A percentile compares a stretch with the other conserved stretches of the same genome.
phyloP scores from a whole-genome alignment of 2,329 filamentous ascomycete genomes.

The Fusarium falciforme region DNA sequence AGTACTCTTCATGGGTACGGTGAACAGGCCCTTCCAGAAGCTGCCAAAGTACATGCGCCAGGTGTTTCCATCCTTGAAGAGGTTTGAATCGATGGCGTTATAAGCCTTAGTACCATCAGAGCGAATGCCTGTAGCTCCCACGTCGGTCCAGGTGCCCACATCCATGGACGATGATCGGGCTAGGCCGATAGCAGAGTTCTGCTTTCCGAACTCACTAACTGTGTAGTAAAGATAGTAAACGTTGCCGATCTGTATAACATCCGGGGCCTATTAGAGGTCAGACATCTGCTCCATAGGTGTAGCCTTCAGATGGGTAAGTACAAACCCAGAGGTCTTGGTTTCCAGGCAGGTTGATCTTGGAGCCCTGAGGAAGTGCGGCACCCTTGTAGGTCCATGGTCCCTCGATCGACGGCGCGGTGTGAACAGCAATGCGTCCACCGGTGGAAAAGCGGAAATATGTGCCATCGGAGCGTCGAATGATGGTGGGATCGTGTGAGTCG shows the following conservation, averaged over 20 bases:
- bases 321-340: constrained; percentile 59
- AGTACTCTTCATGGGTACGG: constrained; percentile 60
- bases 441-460: constrained; percentile 58
- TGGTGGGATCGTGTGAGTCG: constrained; percentile 51
- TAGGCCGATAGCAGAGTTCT: constrained; percentile 71
- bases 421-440: constrained; percentile 53
- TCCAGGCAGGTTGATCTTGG: constrained; percentile 53
- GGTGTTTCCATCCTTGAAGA: constrained; percentile 61
- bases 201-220: constrained; percentile 70
- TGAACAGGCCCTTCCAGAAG: constrained; percentile 75
- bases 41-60: constrained; percentile 71
- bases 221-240: constrained; percentile 76
- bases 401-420: constrained; percentile 49
- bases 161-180: constrained; percentile 60
- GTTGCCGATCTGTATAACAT: constrained; percentile 57
- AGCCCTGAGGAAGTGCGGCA: constrained; percentile 50
- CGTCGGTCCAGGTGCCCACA: constrained; percentile 69
- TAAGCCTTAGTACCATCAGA: constrained; percentile 58
- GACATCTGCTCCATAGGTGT: neutral
- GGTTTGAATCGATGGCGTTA: constrained; percentile 71
- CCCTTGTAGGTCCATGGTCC: constrained; percentile 58
- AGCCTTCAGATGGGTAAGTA: neutral
- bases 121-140: constrained; percentile 65
- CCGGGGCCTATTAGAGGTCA: constrained; percentile 13
- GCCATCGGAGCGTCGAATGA: constrained; percentile 54